phyloP scores from a whole-genome alignment of 805 yeast genomes.

The Pichia scutulata region DNA sequence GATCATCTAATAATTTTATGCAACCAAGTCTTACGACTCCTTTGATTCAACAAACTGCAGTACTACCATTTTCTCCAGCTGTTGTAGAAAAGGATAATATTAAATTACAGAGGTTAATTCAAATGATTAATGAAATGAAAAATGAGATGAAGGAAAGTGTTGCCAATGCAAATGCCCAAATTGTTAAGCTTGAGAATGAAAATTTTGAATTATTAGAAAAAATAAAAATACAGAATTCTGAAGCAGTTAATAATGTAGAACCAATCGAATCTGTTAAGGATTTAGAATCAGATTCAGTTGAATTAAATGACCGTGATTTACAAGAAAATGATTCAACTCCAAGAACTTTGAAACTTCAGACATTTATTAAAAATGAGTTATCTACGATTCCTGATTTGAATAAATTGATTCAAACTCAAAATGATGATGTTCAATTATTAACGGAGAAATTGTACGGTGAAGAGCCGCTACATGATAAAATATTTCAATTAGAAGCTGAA shows the following conservation, averaged over 20 bases:
- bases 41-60: not conserved
- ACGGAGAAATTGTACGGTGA: slow-evolving; percentile 36
- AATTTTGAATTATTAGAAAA: slow-evolving; percentile 12
- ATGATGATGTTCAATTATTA: slow-evolving; percentile 35
- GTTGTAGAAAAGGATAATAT: slow-evolving; percentile 13
- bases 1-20: not conserved
- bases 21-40: slow-evolving; percentile 3
- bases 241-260: slow-evolving; percentile 1
- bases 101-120: slow-evolving; percentile 18
- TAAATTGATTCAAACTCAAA: slow-evolving; percentile 46
- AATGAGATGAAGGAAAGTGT: slow-evolving; percentile 43
- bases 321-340: not conserved
- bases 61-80: slow-evolving; percentile 15
- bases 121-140: slow-evolving; percentile 29
- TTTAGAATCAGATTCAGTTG: not conserved
- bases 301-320: not conserved
- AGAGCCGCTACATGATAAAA: slow-evolving; percentile 37
- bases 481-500: slow-evolving; percentile 40
- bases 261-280: not conserved
- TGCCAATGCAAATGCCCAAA: slow-evolving; percentile 47
- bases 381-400: slow-evolving; percentile 33
- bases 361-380: slow-evolving; percentile 8
- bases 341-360: slow-evolving; percentile 7
- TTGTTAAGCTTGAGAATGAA: slow-evolving; percentile 39
- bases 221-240: too few relatives aligned